phyloP scores from a whole-genome alignment of 2,329 filamentous ascomycete genomes.

The Westerdykella aurantiaca region DNA sequence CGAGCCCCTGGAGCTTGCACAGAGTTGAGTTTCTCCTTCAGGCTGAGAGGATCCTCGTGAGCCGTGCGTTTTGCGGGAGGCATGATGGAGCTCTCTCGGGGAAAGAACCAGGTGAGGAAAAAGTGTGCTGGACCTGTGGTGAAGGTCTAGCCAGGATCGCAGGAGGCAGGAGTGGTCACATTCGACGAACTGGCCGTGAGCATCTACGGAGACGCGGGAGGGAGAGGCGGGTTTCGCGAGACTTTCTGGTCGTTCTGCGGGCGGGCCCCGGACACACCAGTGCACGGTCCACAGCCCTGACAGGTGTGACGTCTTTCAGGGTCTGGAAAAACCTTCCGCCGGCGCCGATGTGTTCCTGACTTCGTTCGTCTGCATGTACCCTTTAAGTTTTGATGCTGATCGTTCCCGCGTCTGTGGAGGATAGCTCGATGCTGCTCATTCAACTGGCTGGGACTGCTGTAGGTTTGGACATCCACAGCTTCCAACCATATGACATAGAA shows the following conservation, averaged over 20 bases:
- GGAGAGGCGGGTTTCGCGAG: too few species aligned
- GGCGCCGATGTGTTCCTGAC: too few species aligned
- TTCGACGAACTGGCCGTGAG: slow-evolving; percentile 5
- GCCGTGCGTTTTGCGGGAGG: slow-evolving; percentile 32
- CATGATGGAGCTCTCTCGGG: slow-evolving; percentile 19
- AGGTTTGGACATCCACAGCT: too few species aligned
- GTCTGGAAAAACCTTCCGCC: too few species aligned
- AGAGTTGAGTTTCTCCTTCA: slow-evolving; percentile 41
- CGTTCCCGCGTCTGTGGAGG: too few species aligned
- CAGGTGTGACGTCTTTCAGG: too few species aligned
- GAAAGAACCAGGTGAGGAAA: background rate
- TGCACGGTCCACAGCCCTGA: background rate
- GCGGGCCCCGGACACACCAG: background rate
- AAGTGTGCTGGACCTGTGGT: background rate
- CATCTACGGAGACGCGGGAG: slow-evolving; percentile 1
- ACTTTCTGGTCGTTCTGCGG: too few species aligned
- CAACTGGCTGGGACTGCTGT: too few species aligned
- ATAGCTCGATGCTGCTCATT: too few species aligned
- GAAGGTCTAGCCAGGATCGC: slow-evolving; percentile 10
- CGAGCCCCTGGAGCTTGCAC: slow-evolving; percentile 37
- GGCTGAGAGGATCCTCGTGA: slow-evolving; percentile 37
- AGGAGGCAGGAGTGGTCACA: slow-evolving; percentile 10
- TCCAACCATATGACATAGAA: too few species aligned
- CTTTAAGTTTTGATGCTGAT: too few species aligned
- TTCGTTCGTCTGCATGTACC: too few species aligned